Evolutionary conservation across 2,329 filamentous ascomycete genomes (phyloP).

Genomic region (Penicillium concentricum): DNA sequence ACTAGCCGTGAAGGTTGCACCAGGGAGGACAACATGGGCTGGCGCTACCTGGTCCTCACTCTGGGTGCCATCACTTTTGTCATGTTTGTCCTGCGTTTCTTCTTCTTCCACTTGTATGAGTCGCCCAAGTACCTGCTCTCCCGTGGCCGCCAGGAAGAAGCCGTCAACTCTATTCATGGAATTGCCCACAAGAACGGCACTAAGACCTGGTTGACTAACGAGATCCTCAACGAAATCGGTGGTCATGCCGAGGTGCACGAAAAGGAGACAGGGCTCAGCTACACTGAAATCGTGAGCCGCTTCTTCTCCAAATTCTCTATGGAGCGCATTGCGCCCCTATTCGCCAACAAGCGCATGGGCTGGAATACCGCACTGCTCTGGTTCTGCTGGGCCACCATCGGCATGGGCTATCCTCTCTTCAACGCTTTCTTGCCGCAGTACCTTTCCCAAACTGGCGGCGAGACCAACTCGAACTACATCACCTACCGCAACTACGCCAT

Average conservation of each 20-base stretch:
- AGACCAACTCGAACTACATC: constrained; percentile 47
- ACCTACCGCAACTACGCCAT: constrained; percentile 80
- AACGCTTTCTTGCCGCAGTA: constrained; percentile 87
- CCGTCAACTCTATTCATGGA: constrained; percentile 74
- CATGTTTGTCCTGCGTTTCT: constrained; percentile 78
- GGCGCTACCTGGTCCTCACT: constrained; percentile 71
- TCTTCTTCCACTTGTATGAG: constrained; percentile 78
- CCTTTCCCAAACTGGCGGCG: constrained; percentile 62
- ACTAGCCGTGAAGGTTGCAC: constrained; percentile 41
- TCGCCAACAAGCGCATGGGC: constrained; percentile 48
- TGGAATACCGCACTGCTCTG: constrained; percentile 60
- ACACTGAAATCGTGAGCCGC: constrained; percentile 53
- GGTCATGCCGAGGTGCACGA: constrained; percentile 45
- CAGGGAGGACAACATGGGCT: constrained; percentile 63
- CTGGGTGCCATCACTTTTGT: constrained; percentile 70
- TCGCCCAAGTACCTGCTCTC: constrained; percentile 81
- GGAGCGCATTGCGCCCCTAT: constrained; percentile 65
- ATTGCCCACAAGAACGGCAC: constrained; percentile 68
- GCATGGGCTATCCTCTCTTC: constrained; percentile 84
- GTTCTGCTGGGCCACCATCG: constrained; percentile 80
- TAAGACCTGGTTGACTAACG: constrained; percentile 73
- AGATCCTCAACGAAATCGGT: constrained; percentile 58
- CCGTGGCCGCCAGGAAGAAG: constrained; percentile 70
- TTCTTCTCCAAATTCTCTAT: constrained; percentile 66
- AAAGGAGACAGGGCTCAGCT: constrained; percentile 40